Conservation (phyloP, 768 basidiomycete species). For the Trametes sanguinea region DNA sequence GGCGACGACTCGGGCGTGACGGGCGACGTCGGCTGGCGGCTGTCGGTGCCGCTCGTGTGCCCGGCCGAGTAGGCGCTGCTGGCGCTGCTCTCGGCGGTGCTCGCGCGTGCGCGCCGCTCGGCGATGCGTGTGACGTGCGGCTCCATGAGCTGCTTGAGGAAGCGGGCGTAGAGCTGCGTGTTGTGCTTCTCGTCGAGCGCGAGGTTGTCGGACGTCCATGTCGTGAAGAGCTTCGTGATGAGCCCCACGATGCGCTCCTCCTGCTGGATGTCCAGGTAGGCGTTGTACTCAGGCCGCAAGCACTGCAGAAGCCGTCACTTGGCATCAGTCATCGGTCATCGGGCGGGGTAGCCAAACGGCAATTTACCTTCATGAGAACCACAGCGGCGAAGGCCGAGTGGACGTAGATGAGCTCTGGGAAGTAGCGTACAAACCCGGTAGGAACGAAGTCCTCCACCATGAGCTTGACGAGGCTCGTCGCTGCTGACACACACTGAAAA, state of each 20-base stretch:
- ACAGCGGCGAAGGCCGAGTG: conserved; percentile 58
- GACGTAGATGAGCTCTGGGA: conserved; percentile 45
- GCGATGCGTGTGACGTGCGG: conserved; percentile 20
- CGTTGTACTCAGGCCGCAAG: conserved; percentile 50
- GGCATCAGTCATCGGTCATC: background rate
- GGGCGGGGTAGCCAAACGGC: background rate
- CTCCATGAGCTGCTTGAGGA: conserved; percentile 27
- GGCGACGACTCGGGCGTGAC: conserved; percentile 6
- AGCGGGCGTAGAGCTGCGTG: conserved; percentile 27
- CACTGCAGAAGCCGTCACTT: conserved; percentile 9
- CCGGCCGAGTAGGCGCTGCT: background rate
- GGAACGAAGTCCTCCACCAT: conserved; percentile 54
- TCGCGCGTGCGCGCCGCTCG: conserved; percentile 2
- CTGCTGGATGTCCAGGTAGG: conserved; percentile 39
- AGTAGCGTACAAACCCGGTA: conserved; percentile 55
- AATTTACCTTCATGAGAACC: conserved; percentile 58
- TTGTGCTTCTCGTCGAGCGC: conserved; percentile 24
- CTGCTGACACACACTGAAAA: conserved; percentile 50
- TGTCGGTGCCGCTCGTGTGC: background rate
- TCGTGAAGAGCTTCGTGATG: conserved; percentile 24
- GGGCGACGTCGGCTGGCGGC: conserved; percentile 2
- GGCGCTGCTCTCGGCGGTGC: background rate
- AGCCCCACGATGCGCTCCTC: conserved; percentile 29
- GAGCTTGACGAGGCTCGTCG: conserved; percentile 57
- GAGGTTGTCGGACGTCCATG: conserved; percentile 23